Percentiles rank a stretch among this genome's conserved stretches.
Conservation (phyloP, 1,284 basidiomycete species). For the Pterula multifida region DNA sequence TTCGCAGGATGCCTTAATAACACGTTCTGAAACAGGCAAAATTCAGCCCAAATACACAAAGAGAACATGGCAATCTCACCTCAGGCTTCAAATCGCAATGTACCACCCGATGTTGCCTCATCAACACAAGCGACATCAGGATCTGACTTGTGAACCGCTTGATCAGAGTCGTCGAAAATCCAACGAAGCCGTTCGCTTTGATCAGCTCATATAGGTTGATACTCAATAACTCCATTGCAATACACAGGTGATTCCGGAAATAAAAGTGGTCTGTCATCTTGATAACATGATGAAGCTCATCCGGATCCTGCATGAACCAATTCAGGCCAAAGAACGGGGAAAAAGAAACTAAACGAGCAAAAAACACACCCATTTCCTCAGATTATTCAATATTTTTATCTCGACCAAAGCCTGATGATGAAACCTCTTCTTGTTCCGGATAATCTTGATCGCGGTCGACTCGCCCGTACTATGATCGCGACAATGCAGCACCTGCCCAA, state of each 20-base stretch:
- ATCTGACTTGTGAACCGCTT: constrained; percentile 96
- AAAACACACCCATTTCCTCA: constrained; percentile 86
- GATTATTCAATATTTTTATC: constrained; percentile 95
- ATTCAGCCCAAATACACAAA: constrained; percentile 8
- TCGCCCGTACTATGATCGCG: constrained; percentile 95
- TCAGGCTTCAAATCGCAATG: constrained; percentile 99
- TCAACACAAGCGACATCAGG: constrained; percentile 80
- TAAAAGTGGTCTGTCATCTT: constrained; percentile 99
- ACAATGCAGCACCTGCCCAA: constrained; percentile 95
- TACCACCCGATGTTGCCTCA: constrained; percentile 96
- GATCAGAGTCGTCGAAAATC: constrained; percentile 91
- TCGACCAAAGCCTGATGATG: constrained; percentile 98
- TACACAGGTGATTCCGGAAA: constrained; percentile 96
- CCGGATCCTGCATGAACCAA: constrained; percentile 58
- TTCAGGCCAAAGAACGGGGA: constrained; percentile 1
- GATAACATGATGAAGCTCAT: constrained; percentile 95
- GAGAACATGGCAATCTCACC: constrained; percentile 29
- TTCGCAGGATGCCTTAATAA: constrained; percentile 89
- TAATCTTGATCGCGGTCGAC: constrained; percentile 97
- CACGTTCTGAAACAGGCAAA: constrained; percentile 59
- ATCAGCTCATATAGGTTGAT: constrained; percentile 99
- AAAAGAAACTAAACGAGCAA: constrained; percentile 1
- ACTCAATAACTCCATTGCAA: constrained; percentile 94
- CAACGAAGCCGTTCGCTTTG: constrained; percentile 96
- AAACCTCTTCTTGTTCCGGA: constrained; percentile 98